Conservation (phyloP, 78 protist species). For the Dictyostelium citrinum region DNA sequence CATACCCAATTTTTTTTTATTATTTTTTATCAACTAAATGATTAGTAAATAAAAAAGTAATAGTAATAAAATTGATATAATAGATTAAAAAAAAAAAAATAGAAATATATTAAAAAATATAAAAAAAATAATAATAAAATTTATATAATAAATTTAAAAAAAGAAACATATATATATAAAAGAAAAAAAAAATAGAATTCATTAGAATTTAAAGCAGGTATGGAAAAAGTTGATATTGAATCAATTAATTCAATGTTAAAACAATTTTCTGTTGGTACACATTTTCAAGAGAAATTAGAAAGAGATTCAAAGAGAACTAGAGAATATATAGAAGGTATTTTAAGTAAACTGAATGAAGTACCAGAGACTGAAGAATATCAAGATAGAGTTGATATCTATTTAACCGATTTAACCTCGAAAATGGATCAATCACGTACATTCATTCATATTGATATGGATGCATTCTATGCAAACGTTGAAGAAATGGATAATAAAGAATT, state of each 20-base stretch:
- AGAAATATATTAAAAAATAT: too few relatives aligned
- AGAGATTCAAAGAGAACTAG: constrained; percentile 1
- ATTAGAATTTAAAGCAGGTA: constrained; percentile 67
- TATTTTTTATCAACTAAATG: too few relatives aligned
- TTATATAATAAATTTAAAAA: neutral
- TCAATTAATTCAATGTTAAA: constrained; percentile 30
- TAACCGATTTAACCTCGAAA: neutral
- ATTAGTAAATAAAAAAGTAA: too few relatives aligned
- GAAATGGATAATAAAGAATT: constrained; percentile 51
- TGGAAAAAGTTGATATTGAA: constrained; percentile 63
- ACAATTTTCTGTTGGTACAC: constrained; percentile 36
- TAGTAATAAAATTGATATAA: too few relatives aligned
- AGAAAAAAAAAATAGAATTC: neutral
- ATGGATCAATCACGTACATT: constrained; percentile 10
- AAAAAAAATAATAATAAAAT: too few relatives aligned
- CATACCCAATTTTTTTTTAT: too few relatives aligned
- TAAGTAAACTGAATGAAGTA: neutral
- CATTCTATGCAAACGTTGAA: constrained; percentile 73
- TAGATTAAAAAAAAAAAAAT: too few relatives aligned
- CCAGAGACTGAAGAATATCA: constrained; percentile 34
- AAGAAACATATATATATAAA: neutral
- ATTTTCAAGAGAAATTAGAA: constrained; percentile 39
- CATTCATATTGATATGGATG: constrained; percentile 80
- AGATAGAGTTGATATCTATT: neutral
- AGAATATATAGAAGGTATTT: neutral